Percentiles rank a stretch among this genome's conserved stretches.
phyloP scores from a whole-genome alignment of 2,329 filamentous ascomycete species.

The Cordyceps farinosa region DNA sequence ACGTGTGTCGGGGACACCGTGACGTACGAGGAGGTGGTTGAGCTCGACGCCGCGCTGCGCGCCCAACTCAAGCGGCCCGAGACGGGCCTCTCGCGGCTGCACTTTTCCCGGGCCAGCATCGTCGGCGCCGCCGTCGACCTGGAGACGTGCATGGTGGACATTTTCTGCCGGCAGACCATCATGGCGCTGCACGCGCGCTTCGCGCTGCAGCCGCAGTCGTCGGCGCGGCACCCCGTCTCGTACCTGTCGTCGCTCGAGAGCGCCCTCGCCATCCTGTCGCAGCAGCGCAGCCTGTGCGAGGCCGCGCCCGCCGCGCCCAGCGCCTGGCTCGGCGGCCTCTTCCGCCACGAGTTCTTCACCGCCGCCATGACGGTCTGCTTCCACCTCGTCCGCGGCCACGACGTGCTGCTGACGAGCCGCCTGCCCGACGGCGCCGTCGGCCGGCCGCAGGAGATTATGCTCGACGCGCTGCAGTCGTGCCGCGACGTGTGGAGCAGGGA shows the following conservation, averaged over 20 bases:
- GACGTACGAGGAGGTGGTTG: constrained; percentile 11
- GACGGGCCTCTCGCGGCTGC: constrained; percentile 1
- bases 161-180: constrained; percentile 17
- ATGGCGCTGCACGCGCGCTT: constrained; percentile 18
- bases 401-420: neutral
- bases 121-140: constrained; percentile 6
- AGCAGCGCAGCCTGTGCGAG: constrained; percentile 17
- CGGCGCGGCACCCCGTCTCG: constrained; percentile 12
- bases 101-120: constrained; percentile 5
- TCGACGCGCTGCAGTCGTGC: constrained; percentile 20
- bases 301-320: neutral
- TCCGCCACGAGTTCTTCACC: constrained; percentile 19
- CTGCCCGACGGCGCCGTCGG: constrained; percentile 1
- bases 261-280: constrained; percentile 15
- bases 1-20: neutral
- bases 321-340: constrained; percentile 17
- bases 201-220: constrained; percentile 10
- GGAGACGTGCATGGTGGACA: constrained; percentile 16
- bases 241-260: constrained; percentile 18
- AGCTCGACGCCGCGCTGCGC: constrained; percentile 14
- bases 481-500: constrained; percentile 20
- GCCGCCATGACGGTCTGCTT: constrained; percentile 20
- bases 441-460: constrained; percentile 17
- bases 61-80: constrained; percentile 11
- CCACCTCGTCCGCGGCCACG: constrained; percentile 16